phyloP scores from a whole-genome alignment of 73 alveolate genomes.

The Paramecium tetraurelia region DNA sequence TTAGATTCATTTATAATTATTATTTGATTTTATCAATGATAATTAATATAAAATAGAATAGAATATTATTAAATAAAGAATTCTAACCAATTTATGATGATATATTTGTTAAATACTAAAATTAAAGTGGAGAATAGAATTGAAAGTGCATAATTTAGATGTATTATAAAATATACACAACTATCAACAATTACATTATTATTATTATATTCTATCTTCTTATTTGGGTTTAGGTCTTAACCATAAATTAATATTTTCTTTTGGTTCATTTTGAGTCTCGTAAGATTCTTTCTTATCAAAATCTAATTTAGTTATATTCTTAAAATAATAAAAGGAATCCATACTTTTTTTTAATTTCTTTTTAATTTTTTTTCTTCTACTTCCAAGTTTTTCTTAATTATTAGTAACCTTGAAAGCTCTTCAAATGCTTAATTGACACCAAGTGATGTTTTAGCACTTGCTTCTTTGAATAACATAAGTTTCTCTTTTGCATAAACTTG shows the following conservation, averaged over 20 bases:
- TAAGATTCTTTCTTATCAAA: background rate
- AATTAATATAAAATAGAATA: too few relatives aligned
- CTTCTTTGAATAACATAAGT: conserved; percentile 41
- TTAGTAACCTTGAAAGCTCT: conserved; percentile 10
- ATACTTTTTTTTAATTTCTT: background rate
- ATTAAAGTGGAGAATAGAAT: too few relatives aligned
- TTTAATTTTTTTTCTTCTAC: background rate
- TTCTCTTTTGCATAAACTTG: conserved; percentile 32
- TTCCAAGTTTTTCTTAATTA: conserved; percentile 8
- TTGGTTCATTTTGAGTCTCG: background rate
- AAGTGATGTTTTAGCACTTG: conserved; percentile 51
- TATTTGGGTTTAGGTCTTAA: background rate
- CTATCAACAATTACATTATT: background rate
- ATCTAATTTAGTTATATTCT: background rate
- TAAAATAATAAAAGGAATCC: background rate
- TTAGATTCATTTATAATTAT: too few relatives aligned
- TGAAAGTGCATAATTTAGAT: background rate
- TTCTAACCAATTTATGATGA: too few relatives aligned
- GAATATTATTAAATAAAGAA: too few relatives aligned
- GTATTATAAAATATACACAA: background rate
- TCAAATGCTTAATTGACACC: conserved; percentile 45
- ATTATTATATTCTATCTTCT: background rate
- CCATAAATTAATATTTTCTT: background rate
- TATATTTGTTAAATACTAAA: too few relatives aligned
- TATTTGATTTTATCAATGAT: too few relatives aligned